Percentiles rank a stretch among this genome's conserved stretches.
Conservation (phyloP, 495 filamentous ascomycete genomes). For the Parathielavia hyrcaniae region DNA sequence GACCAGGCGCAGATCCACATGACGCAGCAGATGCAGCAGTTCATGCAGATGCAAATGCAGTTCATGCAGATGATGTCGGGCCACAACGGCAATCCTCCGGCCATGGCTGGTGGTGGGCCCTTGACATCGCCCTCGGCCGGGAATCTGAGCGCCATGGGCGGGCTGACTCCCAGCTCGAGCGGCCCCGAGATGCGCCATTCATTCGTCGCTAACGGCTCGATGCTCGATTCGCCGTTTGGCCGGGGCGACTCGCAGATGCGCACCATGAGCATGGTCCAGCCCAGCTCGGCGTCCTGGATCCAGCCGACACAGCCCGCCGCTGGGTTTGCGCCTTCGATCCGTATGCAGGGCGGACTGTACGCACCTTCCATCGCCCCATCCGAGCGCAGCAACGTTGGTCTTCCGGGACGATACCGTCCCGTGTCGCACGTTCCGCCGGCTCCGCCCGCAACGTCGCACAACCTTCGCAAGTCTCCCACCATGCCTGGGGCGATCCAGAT, state of each 20-base stretch:
- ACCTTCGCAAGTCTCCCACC: constrained; percentile 43
- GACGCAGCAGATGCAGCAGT: constrained; percentile 78
- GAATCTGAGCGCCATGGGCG: constrained; percentile 12
- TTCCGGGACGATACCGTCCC: constrained; percentile 87
- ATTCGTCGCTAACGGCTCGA: constrained; percentile 36
- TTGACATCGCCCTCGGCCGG: constrained; percentile 18
- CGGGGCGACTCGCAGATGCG: constrained; percentile 42
- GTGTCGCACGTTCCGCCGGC: constrained; percentile 56
- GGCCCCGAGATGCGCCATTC: constrained; percentile 40
- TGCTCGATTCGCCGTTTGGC: constrained; percentile 35
- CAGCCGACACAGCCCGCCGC: constrained; percentile 31
- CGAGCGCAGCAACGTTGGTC: constrained; percentile 86
- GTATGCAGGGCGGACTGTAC: constrained; percentile 44
- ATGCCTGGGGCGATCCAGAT: constrained; percentile 45
- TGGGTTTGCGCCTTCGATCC: constrained; percentile 46
- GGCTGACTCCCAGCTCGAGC: constrained; percentile 22
- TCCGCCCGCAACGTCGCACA: constrained; percentile 16
- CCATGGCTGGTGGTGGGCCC: constrained; percentile 15
- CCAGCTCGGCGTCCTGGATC: constrained; percentile 52
- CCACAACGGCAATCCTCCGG: constrained; percentile 31
- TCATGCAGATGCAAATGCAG: constrained; percentile 93
- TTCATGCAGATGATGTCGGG: constrained; percentile 62
- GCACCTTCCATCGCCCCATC: constrained; percentile 75
- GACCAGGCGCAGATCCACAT: constrained; percentile 79
- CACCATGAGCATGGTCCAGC: constrained; percentile 78